Conservation (phyloP, 2,329 filamentous ascomycete species). For the Davidsoniella eucalypti region DNA sequence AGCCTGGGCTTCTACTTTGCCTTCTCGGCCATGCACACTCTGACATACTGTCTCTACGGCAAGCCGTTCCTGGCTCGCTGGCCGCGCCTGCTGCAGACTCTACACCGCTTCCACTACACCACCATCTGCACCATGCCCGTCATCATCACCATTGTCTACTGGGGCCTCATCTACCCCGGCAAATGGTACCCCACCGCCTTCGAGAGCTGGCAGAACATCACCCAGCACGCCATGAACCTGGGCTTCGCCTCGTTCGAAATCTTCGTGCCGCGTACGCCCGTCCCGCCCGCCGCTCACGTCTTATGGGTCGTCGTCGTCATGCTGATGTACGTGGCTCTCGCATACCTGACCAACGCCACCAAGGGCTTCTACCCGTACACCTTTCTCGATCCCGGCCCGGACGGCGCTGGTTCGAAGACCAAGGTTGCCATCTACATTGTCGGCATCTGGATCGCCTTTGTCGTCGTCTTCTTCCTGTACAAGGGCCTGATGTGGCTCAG, state of each 20-base stretch:
- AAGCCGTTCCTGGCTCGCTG: slow-evolving; percentile 39
- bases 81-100: slow-evolving; percentile 44
- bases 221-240: slow-evolving; percentile 60
- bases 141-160: slow-evolving; percentile 56
- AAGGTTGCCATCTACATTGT: slow-evolving; percentile 49
- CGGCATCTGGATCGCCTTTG: slow-evolving; percentile 35
- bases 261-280: slow-evolving; percentile 45
- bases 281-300: slow-evolving; percentile 46
- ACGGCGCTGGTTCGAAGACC: slow-evolving; percentile 28
- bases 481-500: slow-evolving; percentile 35
- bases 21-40: slow-evolving; percentile 50
- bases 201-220: slow-evolving; percentile 47
- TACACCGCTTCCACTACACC: slow-evolving; percentile 49
- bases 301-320: slow-evolving; percentile 53
- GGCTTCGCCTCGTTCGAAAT: slow-evolving; percentile 63
- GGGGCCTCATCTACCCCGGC: slow-evolving; percentile 40
- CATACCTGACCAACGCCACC: slow-evolving; percentile 54
- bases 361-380: slow-evolving; percentile 60
- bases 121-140: slow-evolving; percentile 47
- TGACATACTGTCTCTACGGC: slow-evolving; percentile 42
- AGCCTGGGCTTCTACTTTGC: slow-evolving; percentile 66
- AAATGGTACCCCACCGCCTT: slow-evolving; percentile 36
- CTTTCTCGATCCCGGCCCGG: slow-evolving; percentile 49
- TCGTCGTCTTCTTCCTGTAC: slow-evolving; percentile 36
- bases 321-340: slow-evolving; percentile 53